These are phyloP conservation scores for Linnemannia schmuckeri DNA, from an alignment of 192 early-diverging fungal genomes.

Conservation along the genomic window DNA sequence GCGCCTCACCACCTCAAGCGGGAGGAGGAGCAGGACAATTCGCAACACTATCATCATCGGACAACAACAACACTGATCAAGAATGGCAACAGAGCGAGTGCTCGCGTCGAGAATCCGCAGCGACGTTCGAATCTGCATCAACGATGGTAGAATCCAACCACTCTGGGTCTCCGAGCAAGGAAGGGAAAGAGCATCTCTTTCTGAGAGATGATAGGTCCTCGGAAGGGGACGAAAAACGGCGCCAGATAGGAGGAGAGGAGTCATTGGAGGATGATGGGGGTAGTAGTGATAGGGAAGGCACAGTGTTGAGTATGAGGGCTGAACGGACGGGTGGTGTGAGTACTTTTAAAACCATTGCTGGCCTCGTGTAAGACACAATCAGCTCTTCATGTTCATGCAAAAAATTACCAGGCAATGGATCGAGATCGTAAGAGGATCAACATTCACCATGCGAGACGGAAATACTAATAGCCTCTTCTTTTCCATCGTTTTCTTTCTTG, in stretches of 20 bases:
- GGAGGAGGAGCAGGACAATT: neutral
- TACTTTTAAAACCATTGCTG: slow-evolving; percentile 23
- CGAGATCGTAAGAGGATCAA: too few species aligned
- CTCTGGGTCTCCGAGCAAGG: neutral
- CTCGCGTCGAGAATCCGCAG: slow-evolving; percentile 10
- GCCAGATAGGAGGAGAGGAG: neutral
- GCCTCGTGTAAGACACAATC: slow-evolving; percentile 20
- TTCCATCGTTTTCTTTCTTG: too few species aligned
- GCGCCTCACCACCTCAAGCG: neutral
- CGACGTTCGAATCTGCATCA: slow-evolving; percentile 9
- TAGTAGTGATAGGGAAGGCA: neutral
- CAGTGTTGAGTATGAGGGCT: neutral
- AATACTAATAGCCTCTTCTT: too few species aligned
- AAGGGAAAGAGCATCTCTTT: neutral
- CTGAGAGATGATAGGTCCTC: neutral
- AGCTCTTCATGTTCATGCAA: too few species aligned
- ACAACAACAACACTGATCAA: neutral
- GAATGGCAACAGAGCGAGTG: neutral
- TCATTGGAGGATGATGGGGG: neutral
- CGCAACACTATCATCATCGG: neutral
- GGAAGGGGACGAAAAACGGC: neutral
- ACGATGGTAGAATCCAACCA: slow-evolving; percentile 16
- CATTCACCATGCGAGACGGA: too few species aligned
- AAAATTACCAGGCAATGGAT: too few species aligned
- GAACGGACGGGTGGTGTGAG: slow-evolving; percentile 8